Evolutionary conservation across 768 basidiomycete genomes (phyloP), one percentile per base, ranked within the genome.

Genomic region (Trametes punicea): DNA sequence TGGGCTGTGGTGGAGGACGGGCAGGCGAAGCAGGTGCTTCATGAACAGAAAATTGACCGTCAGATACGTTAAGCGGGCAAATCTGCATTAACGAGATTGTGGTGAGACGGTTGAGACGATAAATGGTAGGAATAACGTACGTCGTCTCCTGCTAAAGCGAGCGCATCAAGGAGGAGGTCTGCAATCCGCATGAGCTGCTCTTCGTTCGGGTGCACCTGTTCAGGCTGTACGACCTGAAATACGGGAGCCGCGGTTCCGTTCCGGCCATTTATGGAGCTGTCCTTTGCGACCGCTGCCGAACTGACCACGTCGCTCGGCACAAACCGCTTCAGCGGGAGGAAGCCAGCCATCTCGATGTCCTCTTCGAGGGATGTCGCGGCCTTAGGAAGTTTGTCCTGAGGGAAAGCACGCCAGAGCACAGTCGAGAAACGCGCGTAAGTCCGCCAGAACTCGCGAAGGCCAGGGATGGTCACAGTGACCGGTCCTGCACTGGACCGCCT

Each of bases 111-210:
- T n/a, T 15, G n/a, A 31, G 4, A 33, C 9, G 20, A n/a, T 6
- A 7, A 3, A 11, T 15, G 36, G 27, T 27, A 6, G 63, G 34
- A 6, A 9, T 13, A 5, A 70, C 75, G 55, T 58, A 89, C 90
- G 75, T 84, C 78, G 52, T 80, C 71, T 53, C 77, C 75, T 23
- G 80, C 79, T 21, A 96, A 68, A 5, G 74, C 69, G 59, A 73
- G 77, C 1, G 87, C 88, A 65, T 97, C 93, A 13, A 78, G 72
- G 44, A 94, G 74, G 38, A 97, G 73, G 71, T 97, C 96, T 42
- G 82, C 78, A 55, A 99, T 89, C 61, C 97, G 79, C 92, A 98
- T 95, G 39, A 99, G 73, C 63, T 95, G 90, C 74, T 96, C 93
- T 56, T 90, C 94, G 63, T 99, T 98, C 7, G 97, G 97, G 73